phyloP scores from a whole-genome alignment of 2,329 filamentous ascomycete species.

The Botrytis sinoallii region DNA sequence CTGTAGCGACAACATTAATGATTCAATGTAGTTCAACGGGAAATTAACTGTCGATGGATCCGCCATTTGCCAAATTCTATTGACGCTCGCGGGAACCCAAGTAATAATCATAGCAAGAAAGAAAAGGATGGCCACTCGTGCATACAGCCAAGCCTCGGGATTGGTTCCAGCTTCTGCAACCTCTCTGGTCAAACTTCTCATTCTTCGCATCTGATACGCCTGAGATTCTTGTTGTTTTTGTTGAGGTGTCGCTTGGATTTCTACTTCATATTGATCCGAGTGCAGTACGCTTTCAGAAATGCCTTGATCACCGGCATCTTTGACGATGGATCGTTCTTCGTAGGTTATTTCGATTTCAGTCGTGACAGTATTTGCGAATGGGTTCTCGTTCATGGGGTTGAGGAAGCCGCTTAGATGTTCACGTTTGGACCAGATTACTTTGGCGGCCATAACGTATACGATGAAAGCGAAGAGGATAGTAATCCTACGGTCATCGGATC shows the following conservation, averaged over 20 bases:
- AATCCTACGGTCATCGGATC: conserved; percentile 37
- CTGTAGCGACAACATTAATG: conserved; percentile 48
- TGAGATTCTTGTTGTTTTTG: conserved; percentile 1
- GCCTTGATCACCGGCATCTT: conserved; percentile 19
- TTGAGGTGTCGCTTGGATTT: conserved; percentile 23
- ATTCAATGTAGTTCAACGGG: conserved; percentile 19
- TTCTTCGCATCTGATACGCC: neutral
- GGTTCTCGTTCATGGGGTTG: conserved; percentile 49
- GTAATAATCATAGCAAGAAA: conserved; percentile 66
- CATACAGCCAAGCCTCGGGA: conserved; percentile 61
- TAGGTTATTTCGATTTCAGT: conserved; percentile 44
- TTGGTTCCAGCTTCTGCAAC: conserved; percentile 15
- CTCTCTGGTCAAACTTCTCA: conserved; percentile 15
- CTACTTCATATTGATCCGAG: conserved; percentile 1
- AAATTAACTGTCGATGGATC: conserved; percentile 10
- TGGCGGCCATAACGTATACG: conserved; percentile 63
- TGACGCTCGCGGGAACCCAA: conserved; percentile 46
- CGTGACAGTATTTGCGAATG: conserved; percentile 35
- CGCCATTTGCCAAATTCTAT: conserved; percentile 21
- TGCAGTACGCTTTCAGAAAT: conserved; percentile 23
- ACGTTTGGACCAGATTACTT: conserved; percentile 60
- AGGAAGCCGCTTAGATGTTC: conserved; percentile 55
- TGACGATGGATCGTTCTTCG: conserved; percentile 39
- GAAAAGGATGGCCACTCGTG: conserved; percentile 66
- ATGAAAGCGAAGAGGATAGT: conserved; percentile 57